Conservation (phyloP, 306 rosid species). For the Oemleria cerasiformis region DNA sequence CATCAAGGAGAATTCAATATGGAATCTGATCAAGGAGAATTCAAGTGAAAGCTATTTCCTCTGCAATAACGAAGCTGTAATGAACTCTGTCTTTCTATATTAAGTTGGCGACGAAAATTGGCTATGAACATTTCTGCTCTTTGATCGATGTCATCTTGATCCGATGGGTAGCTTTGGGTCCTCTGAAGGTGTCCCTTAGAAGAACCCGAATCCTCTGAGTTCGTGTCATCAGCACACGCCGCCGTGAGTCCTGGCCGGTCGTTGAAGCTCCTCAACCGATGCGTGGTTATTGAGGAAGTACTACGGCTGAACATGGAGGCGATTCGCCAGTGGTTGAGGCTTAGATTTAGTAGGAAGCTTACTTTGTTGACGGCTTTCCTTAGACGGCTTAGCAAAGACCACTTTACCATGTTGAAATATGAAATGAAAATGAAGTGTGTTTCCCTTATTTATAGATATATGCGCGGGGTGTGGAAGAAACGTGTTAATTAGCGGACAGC, state of each 20-base stretch:
- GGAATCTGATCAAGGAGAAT: conserved; percentile 26
- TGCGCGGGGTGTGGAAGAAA: background rate
- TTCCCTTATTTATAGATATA: no score
- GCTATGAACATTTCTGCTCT: conserved; percentile 69
- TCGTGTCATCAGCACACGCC: conserved; percentile 18
- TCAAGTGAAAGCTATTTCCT: conserved; percentile 35
- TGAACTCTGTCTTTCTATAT: conserved; percentile 70
- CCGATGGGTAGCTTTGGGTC: conserved; percentile 50
- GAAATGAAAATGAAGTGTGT: background rate
- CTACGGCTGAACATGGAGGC: conserved; percentile 40
- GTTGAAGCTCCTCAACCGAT: conserved; percentile 41
- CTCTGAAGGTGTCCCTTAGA: conserved; percentile 42
- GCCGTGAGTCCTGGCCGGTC: conserved; percentile 48
- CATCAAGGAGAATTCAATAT: no score
- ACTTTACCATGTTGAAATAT: conserved; percentile 4
- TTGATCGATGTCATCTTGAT: conserved; percentile 62
- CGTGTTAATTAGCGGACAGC: conserved; percentile 10
- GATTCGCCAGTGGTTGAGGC: conserved; percentile 42
- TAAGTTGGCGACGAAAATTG: conserved; percentile 69
- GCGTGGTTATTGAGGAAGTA: conserved; percentile 18
- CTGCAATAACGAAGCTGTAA: conserved; percentile 55
- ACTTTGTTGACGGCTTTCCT: conserved; percentile 57
- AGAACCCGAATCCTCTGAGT: conserved; percentile 31
- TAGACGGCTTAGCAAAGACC: conserved; percentile 42
- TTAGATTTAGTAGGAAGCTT: conserved; percentile 46